These are phyloP conservation scores for Emergomyces pasteurianus DNA, from an alignment of 2,329 filamentous ascomycete species.

Conservation along the genomic window DNA sequence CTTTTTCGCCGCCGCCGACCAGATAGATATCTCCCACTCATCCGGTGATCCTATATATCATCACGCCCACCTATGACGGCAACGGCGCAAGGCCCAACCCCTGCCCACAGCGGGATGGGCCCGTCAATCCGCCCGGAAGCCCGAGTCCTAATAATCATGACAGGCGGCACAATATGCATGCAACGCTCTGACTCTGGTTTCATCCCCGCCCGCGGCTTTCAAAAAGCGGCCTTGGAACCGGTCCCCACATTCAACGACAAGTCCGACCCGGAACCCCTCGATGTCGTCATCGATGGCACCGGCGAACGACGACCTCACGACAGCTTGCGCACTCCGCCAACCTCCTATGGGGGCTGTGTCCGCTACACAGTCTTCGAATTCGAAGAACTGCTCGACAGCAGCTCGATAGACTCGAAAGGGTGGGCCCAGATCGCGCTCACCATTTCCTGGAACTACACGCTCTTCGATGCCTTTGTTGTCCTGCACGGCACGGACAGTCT, in stretches of 20 bases:
- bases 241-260: slow-evolving; percentile 77
- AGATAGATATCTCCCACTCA: not conserved
- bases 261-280: slow-evolving; percentile 44
- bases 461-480: slow-evolving; percentile 84
- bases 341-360: slow-evolving; percentile 67
- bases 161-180: slow-evolving; percentile 78
- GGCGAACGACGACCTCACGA: slow-evolving; percentile 43
- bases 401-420: slow-evolving; percentile 72
- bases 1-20: not conserved
- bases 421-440: slow-evolving; percentile 75
- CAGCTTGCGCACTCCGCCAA: slow-evolving; percentile 67
- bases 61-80: not conserved
- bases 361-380: slow-evolving; percentile 80
- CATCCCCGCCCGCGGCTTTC: slow-evolving; percentile 66
- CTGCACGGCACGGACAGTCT: slow-evolving; percentile 85
- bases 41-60: not conserved
- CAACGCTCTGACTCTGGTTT: slow-evolving; percentile 67
- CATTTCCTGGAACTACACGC: slow-evolving; percentile 73
- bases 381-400: slow-evolving; percentile 72
- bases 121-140: slow-evolving; percentile 46
- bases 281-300: slow-evolving; percentile 42
- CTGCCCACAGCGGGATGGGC: not conserved
- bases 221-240: slow-evolving; percentile 70
- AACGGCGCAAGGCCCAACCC: not conserved
- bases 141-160: slow-evolving; percentile 79